A percentile compares a stretch with the other conserved stretches of the same genome.
These are phyloP conservation scores for Crithidia fasciculata DNA, from an alignment of 208 protist genomes.

Conservation along the genomic window DNA sequence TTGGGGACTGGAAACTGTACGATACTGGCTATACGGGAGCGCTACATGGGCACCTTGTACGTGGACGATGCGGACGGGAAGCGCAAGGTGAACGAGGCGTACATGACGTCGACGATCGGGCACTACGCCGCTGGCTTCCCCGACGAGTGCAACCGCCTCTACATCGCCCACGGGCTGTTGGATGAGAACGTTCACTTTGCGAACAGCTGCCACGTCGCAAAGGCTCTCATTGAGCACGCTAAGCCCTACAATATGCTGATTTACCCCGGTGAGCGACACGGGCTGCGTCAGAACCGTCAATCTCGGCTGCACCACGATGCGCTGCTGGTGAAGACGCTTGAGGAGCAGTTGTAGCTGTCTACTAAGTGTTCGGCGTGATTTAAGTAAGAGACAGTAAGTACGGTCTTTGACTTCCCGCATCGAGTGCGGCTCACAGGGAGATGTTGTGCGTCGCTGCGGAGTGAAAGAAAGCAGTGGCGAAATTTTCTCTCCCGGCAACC, in stretches of 20 bases:
- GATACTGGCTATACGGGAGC: constrained; percentile 92
- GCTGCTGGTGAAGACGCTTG: constrained; percentile 71
- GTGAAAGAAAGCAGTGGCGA: no score
- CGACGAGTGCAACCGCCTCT: constrained; percentile 86
- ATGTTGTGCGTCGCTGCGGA: no score
- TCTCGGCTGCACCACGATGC: constrained; percentile 81
- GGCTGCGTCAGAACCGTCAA: constrained; percentile 69
- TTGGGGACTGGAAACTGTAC: constrained; percentile 87
- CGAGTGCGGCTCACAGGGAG: no score
- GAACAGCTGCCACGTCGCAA: constrained; percentile 78
- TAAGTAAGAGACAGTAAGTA: no score
- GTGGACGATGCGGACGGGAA: constrained; percentile 20
- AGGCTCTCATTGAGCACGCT: constrained; percentile 72
- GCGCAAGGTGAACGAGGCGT: constrained; percentile 46
- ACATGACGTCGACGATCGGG: constrained; percentile 66
- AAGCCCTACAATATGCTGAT: constrained; percentile 90
- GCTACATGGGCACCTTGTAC: constrained; percentile 86
- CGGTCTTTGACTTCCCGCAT: no score
- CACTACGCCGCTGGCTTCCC: constrained; percentile 77
- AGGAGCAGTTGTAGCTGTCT: constrained; percentile 41
- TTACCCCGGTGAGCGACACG: constrained; percentile 91
- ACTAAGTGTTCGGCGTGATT: no score
- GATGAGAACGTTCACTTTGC: constrained; percentile 96
- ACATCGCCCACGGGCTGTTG: constrained; percentile 91
- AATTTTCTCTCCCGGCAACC: no score